These are phyloP conservation scores for Microbotryomycetes sp. DNA, from an alignment of 1,284 basidiomycete species.

Conservation along the genomic window DNA sequence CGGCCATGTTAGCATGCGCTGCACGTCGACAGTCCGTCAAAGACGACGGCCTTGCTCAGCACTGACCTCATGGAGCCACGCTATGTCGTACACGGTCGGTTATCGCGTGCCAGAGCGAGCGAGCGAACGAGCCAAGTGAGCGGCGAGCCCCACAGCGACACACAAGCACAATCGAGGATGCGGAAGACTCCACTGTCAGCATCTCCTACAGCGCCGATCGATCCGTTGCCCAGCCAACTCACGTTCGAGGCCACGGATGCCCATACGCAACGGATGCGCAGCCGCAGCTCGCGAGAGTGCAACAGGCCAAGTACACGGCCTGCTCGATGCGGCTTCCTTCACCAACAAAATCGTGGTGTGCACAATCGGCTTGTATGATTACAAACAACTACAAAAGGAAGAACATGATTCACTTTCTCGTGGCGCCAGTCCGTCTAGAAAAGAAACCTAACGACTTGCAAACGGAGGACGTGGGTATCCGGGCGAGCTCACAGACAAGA, in stretches of 20 bases:
- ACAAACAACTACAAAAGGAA: background rate
- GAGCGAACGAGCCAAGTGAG: background rate
- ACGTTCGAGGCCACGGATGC: constrained; percentile 21
- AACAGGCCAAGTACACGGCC: background rate
- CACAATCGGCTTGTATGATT: background rate
- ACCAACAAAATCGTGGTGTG: no score
- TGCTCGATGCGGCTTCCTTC: background rate
- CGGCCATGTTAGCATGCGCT: background rate
- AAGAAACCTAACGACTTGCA: background rate
- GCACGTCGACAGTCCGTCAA: no score
- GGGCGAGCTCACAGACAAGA: background rate
- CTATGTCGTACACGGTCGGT: constrained; percentile 2
- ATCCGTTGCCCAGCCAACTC: background rate
- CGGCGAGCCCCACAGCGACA: background rate
- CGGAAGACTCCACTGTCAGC: no score
- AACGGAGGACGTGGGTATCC: background rate
- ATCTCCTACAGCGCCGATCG: background rate
- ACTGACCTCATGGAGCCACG: constrained; percentile 25
- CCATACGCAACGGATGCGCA: constrained; percentile 6
- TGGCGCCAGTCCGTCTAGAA: no score
- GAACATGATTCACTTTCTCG: no score
- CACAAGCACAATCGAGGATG: background rate
- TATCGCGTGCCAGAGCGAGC: background rate
- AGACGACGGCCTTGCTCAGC: background rate
- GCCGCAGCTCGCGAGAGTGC: background rate